These are phyloP conservation scores for Rutidosis leptorrhynchoides DNA, from an alignment of 129 eudicot species.

Conservation along the genomic window DNA sequence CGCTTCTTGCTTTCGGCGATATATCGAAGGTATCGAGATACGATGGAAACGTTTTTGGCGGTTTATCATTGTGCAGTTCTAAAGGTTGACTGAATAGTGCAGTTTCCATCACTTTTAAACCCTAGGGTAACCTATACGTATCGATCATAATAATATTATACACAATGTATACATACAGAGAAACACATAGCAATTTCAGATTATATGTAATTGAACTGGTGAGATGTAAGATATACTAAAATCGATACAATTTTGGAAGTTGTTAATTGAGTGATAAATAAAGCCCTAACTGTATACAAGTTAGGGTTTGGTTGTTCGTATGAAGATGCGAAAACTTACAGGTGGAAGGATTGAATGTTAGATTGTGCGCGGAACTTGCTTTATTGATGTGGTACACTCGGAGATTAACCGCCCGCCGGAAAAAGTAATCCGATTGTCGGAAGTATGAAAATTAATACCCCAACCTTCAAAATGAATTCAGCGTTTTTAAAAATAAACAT, in stretches of 20 bases:
- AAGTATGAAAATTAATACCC: slow-evolving; percentile 7
- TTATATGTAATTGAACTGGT: no score
- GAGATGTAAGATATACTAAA: no score
- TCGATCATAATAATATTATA: slow-evolving; percentile 6
- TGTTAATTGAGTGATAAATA: neutral
- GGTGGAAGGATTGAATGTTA: slow-evolving; percentile 15
- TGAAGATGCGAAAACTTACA: slow-evolving; percentile 11
- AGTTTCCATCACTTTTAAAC: slow-evolving; percentile 25
- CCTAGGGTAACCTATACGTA: slow-evolving; percentile 20
- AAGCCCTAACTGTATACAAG: neutral
- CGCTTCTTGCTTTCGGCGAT: slow-evolving; percentile 42
- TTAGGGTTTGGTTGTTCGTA: slow-evolving; percentile 14
- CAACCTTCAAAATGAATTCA: slow-evolving; percentile 6
- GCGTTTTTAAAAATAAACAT: no score
- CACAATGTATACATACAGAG: neutral
- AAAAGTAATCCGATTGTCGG: slow-evolving; percentile 14
- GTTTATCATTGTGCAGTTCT: slow-evolving; percentile 24
- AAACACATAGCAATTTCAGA: neutral
- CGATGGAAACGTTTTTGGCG: slow-evolving; percentile 38
- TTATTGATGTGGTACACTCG: neutral
- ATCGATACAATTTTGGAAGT: no score
- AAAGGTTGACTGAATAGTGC: slow-evolving; percentile 14
- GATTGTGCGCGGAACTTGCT: neutral
- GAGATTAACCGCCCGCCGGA: neutral
- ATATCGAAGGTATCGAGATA: slow-evolving; percentile 36